Percentiles rank a stretch among this genome's conserved stretches.
phyloP scores from a whole-genome alignment of 2,329 filamentous ascomycete genomes.

The Ustulina deusta region DNA sequence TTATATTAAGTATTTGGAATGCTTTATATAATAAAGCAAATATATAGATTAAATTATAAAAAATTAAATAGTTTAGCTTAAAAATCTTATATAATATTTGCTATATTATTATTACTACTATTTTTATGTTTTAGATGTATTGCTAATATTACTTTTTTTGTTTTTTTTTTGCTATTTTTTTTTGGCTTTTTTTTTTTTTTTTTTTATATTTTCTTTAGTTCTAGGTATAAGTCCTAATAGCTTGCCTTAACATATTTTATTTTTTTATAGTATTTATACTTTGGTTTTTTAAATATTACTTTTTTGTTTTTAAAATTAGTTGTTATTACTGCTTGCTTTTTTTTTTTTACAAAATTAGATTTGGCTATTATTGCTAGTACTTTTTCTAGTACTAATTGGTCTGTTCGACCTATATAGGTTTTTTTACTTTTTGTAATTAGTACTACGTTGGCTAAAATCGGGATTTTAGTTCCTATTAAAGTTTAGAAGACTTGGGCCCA shows the following conservation, averaged over 20 bases:
- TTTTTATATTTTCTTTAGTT: neutral
- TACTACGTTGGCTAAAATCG: neutral
- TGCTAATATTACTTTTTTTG: neutral
- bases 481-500: conserved; percentile 5
- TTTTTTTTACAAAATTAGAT: neutral
- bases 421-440: conserved; percentile 1
- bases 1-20: neutral
- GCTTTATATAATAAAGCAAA: neutral
- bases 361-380: neutral
- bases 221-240: neutral
- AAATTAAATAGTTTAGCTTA: neutral
- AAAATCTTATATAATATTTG: conserved; percentile 4
- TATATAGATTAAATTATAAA: neutral
- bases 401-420: neutral
- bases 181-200: conserved; percentile 6
- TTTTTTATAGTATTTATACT: neutral
- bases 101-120: conserved; percentile 1
- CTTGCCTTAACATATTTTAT: neutral
- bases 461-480: neutral
- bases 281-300: neutral
- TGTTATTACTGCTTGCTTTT: neutral
- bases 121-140: neutral
- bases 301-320: neutral
- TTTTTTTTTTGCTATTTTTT: conserved; percentile 12
- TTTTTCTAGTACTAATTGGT: neutral